Base-by-base conservation (phyloP, 139 green algal genomes). In the Micromonas pusilla region DNA sequence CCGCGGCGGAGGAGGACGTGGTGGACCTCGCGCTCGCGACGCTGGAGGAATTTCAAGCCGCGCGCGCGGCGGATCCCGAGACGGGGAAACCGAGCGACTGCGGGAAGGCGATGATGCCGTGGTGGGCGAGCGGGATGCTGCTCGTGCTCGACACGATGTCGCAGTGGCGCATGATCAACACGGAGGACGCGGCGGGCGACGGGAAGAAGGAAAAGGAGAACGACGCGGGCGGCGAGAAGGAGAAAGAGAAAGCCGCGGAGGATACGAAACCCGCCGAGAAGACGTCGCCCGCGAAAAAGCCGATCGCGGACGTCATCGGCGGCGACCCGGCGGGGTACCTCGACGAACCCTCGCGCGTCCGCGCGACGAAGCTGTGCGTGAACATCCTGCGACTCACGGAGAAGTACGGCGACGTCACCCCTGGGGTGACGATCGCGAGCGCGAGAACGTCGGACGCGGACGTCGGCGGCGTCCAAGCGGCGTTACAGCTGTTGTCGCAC, bases 121-220 rank as follows among this genome's bases (percentile, higher is more conserved):
- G 88, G 66, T 97, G 92, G 92, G 83, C 92, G 30, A 88, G 93
- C 64, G 87, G 87, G 0, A 38, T 91, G 72, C 80, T 97, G 72
- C 78, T 97, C 60, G 57, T 91, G 32, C 78, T 97, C n/a, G 87
- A 94, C 68, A 72, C 83, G 1, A 64, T 94, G 34, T 73, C 79
- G 3, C 84, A 76, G 54, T 57, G 45, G 87, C 83, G 1, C 64
- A 71, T 23, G 79, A 75, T 45, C 81, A 83, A 26, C 77, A 60
- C 60, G 3, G 26, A 63, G 33, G 31, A 71, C 3, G 23, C 71
- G 20, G 63, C 70, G 20, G 31, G 19, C 52, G 0, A 65, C 63
- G 13, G n/a, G 52, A 34, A 21, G 60, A 36, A 32, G 73, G 60
- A 9, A 39, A 54, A 0, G 39, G 60, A n/a, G 39, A 76, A 28